phyloP scores from a whole-genome alignment of 331 rosid species.

The Prunus yedoensis region DNA sequence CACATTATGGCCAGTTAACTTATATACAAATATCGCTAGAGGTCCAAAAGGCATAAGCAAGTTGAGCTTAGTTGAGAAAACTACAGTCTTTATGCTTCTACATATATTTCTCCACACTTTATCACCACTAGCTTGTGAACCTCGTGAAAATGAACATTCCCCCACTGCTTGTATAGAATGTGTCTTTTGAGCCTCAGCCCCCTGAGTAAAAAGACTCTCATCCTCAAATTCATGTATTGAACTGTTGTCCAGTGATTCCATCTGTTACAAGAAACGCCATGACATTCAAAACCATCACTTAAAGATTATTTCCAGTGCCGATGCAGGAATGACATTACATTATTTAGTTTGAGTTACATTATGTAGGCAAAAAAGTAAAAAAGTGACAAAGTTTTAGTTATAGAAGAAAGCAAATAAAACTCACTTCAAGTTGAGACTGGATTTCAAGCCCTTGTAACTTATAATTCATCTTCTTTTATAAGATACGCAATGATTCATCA shows the following conservation, averaged over 20 bases:
- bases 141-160: conserved; percentile 38
- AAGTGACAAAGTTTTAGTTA: background rate
- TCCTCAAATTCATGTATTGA: conserved; percentile 37
- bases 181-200: conserved; percentile 25
- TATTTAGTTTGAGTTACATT: background rate
- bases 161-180: conserved; percentile 26
- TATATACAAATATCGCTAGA: conserved; percentile 55
- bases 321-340: background rate
- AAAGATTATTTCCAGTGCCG: background rate
- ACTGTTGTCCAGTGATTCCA: conserved; percentile 49
- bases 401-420: conserved; percentile 3
- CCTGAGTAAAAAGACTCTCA: conserved; percentile 37
- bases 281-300: conserved; percentile 1
- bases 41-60: conserved; percentile 88
- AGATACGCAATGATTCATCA: conserved; percentile 6
- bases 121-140: conserved; percentile 19
- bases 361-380: background rate
- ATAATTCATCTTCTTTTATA: conserved; percentile 21
- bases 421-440: conserved; percentile 32
- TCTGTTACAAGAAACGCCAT: conserved; percentile 33
- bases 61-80: conserved; percentile 73
- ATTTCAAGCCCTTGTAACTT: conserved; percentile 22
- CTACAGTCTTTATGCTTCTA: conserved; percentile 53
- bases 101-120: conserved; percentile 31
- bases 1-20: conserved; percentile 51